Conservation (phyloP, 192 early-diverging fungal species). For the Piromyces finnis region DNA sequence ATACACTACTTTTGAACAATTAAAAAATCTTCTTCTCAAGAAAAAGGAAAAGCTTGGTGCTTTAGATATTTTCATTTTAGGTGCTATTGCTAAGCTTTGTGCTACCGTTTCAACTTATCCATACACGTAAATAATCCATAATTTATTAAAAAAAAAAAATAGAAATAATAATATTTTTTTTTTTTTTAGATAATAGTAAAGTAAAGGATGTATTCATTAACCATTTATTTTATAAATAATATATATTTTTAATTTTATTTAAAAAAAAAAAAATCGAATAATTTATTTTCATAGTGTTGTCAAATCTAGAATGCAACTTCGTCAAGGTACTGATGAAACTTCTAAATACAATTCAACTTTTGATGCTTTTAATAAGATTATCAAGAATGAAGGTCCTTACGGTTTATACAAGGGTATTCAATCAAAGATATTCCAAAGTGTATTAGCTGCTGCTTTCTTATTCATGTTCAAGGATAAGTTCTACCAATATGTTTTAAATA, state of each 20-base stretch:
- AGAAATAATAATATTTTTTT: too few relatives aligned
- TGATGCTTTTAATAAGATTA: slow-evolving; percentile 85
- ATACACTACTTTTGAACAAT: slow-evolving; percentile 94
- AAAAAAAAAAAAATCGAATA: too few relatives aligned
- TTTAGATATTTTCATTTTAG: slow-evolving; percentile 88
- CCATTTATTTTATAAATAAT: too few relatives aligned
- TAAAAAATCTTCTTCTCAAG: slow-evolving; percentile 48
- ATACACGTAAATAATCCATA: slow-evolving; percentile 54
- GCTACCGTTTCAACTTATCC: slow-evolving; percentile 95
- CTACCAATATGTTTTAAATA: slow-evolving; percentile 33
- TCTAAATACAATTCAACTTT: slow-evolving; percentile 59
- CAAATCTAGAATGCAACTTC: slow-evolving; percentile 95
- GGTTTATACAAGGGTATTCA: slow-evolving; percentile 90
- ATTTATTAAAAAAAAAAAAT: too few relatives aligned
- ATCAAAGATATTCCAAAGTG: slow-evolving; percentile 88
- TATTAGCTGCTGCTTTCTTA: slow-evolving; percentile 86
- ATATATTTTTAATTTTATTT: too few relatives aligned
- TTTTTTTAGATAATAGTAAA: too few relatives aligned
- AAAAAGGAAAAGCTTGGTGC: slow-evolving; percentile 16
- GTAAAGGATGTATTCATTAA: too few relatives aligned
- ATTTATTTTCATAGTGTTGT: too few relatives aligned
- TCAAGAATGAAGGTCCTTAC: slow-evolving; percentile 68
- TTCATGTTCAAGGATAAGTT: slow-evolving; percentile 83
- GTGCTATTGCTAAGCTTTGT: slow-evolving; percentile 83
- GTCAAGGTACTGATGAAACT: slow-evolving; percentile 58